These are phyloP conservation scores for Luffa aegyptiaca DNA, from an alignment of 306 rosid genomes.

Conservation along the genomic window DNA sequence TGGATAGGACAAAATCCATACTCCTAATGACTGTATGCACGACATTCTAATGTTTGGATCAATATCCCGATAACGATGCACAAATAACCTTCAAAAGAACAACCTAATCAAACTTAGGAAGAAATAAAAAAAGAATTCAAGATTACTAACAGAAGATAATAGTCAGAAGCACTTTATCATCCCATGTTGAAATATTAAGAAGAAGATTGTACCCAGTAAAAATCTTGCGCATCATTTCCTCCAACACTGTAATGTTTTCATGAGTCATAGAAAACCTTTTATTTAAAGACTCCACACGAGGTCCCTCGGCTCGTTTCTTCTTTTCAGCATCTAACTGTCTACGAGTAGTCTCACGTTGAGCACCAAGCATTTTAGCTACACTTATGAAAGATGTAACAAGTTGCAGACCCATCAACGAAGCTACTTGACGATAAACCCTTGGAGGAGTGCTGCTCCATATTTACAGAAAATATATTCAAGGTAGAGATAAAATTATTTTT, in stretches of 20 bases:
- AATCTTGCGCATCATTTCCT: constrained; percentile 97
- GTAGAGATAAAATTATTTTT: constrained; percentile 11
- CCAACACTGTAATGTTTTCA: constrained; percentile 67
- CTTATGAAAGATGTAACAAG: constrained; percentile 82
- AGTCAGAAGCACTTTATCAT: neutral
- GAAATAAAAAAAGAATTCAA: constrained; percentile 14
- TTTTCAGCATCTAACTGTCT: constrained; percentile 97
- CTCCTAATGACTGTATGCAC: constrained; percentile 87
- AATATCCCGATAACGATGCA: constrained; percentile 93
- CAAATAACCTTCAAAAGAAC: constrained; percentile 72
- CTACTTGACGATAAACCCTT: constrained; percentile 91
- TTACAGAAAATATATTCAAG: neutral
- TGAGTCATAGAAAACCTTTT: constrained; percentile 79
- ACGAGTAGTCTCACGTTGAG: constrained; percentile 90
- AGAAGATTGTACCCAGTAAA: constrained; percentile 76
- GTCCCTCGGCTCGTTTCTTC: constrained; percentile 80
- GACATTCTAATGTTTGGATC: constrained; percentile 82
- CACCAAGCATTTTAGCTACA: constrained; percentile 74
- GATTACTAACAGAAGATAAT: neutral
- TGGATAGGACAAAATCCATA: constrained; percentile 89
- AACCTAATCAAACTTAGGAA: constrained; percentile 21
- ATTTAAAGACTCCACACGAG: constrained; percentile 82
- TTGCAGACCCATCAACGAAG: constrained; percentile 85
- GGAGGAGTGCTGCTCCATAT: constrained; percentile 80
- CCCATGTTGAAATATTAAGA: neutral